phyloP scores from a whole-genome alignment of 2,329 filamentous ascomycete species.

The Neopestalotiopsis clavispora region DNA sequence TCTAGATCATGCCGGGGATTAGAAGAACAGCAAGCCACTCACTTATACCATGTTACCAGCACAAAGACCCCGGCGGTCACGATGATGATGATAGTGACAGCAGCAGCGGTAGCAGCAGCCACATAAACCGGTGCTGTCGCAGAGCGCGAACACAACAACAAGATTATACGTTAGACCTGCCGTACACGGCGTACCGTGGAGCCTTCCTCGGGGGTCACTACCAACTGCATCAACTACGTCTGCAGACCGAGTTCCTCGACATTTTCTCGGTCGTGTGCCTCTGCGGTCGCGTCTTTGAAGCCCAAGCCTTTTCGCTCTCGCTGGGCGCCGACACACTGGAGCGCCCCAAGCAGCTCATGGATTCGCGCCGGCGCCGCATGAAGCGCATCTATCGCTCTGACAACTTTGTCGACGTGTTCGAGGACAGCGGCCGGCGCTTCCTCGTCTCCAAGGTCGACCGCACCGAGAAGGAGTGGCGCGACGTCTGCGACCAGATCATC shows the following conservation, averaged over 20 bases:
- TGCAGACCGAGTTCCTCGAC: slow-evolving; percentile 19
- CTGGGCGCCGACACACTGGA: background rate
- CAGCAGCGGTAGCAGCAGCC: background rate
- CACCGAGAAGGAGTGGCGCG: slow-evolving; percentile 10
- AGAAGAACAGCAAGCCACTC: background rate
- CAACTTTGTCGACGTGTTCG: slow-evolving; percentile 21
- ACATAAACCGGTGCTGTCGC: background rate
- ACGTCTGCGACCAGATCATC: slow-evolving; percentile 1
- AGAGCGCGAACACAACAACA: background rate
- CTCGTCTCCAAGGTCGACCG: slow-evolving; percentile 8
- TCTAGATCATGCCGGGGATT: background rate
- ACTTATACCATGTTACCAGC: background rate
- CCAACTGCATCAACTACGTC: slow-evolving; percentile 22
- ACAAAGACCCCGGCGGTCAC: background rate
- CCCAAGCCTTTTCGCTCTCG: slow-evolving; percentile 22
- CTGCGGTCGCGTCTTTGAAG: slow-evolving; percentile 17
- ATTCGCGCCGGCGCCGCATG: slow-evolving; percentile 20
- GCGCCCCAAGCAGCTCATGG: slow-evolving; percentile 15
- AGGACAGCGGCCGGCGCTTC: slow-evolving; percentile 19
- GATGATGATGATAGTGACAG: background rate
- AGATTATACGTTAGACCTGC: background rate
- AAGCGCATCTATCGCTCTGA: slow-evolving; percentile 21
- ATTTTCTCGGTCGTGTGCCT: slow-evolving; percentile 20
- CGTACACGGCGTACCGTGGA: background rate
- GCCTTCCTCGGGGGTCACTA: slow-evolving; percentile 3